Percentiles rank a stretch among this genome's conserved stretches.
Conservation (phyloP, 2,329 filamentous ascomycete species). For the Stylonectria norvegica region DNA sequence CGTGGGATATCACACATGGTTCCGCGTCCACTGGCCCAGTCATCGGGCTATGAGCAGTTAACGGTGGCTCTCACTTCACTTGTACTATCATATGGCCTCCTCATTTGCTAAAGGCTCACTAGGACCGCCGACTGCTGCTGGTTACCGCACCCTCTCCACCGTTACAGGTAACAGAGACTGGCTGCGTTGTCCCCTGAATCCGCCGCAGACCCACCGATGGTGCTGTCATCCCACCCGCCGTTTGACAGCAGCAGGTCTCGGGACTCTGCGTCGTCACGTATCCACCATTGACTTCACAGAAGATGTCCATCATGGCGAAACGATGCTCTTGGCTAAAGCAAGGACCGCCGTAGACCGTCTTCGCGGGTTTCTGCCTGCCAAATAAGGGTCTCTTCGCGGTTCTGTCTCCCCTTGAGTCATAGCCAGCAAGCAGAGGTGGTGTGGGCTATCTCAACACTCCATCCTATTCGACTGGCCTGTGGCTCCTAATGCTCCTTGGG, state of each 20-base stretch:
- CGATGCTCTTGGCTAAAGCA: conserved; percentile 10
- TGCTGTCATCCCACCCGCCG: conserved; percentile 5
- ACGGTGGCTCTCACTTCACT: too few relatives aligned
- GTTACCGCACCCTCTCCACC: background rate
- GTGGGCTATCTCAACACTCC: conserved; percentile 6
- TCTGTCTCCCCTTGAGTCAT: conserved; percentile 17
- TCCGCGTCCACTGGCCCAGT: too few relatives aligned
- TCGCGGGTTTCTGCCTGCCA: conserved; percentile 23
- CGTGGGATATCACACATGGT: too few relatives aligned
- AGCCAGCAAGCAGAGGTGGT: conserved; percentile 6
- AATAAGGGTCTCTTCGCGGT: conserved; percentile 12
- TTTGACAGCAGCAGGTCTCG: background rate
- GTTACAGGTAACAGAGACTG: background rate
- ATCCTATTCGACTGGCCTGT: too few relatives aligned
- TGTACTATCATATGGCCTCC: too few relatives aligned
- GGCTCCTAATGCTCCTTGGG: too few relatives aligned
- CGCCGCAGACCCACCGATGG: conserved; percentile 6
- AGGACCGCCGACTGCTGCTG: too few relatives aligned
- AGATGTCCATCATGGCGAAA: conserved; percentile 14
- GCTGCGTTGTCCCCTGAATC: conserved; percentile 1
- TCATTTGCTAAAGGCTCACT: too few relatives aligned
- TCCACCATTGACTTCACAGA: conserved; percentile 16
- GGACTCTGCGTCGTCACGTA: conserved; percentile 15
- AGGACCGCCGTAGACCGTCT: conserved; percentile 11
- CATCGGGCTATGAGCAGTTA: too few relatives aligned